These are phyloP conservation scores for Daldinia loculata DNA, from an alignment of 495 filamentous ascomycete species.

Conservation along the genomic window DNA sequence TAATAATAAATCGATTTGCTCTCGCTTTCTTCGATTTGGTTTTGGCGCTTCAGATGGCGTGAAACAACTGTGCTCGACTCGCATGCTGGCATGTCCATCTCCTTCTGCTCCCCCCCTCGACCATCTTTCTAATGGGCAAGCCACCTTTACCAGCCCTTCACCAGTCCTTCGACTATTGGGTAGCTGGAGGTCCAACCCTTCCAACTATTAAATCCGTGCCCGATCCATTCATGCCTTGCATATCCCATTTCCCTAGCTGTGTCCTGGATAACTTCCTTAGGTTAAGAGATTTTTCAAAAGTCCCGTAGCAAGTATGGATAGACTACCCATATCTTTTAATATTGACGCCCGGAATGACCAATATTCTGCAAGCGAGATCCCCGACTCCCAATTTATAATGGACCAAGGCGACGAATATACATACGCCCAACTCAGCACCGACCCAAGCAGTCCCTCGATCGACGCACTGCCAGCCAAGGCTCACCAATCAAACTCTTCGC, in stretches of 20 bases:
- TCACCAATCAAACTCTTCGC: slow-evolving; percentile 1
- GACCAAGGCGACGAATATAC: slow-evolving; percentile 16
- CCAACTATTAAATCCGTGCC: neutral
- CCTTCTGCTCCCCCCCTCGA: neutral
- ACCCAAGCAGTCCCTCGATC: slow-evolving; percentile 15
- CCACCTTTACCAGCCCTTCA: neutral
- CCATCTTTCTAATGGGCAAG: neutral
- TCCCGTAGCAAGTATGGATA: slow-evolving; percentile 35
- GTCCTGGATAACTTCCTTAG: neutral
- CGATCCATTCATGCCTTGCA: slow-evolving; percentile 20
- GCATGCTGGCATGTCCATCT: neutral
- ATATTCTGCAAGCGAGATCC: slow-evolving; percentile 21
- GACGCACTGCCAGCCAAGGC: slow-evolving; percentile 10
- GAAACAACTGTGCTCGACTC: slow-evolving; percentile 1
- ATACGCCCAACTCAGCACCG: slow-evolving; percentile 3
- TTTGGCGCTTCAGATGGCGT: slow-evolving; percentile 17
- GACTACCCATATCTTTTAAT: slow-evolving; percentile 21
- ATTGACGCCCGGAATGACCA: slow-evolving; percentile 28
- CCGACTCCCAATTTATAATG: slow-evolving; percentile 18
- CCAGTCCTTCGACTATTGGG: neutral
- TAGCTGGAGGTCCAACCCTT: neutral
- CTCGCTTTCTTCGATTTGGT: slow-evolving; percentile 1
- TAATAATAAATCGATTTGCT: slow-evolving; percentile 1
- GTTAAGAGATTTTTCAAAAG: neutral
- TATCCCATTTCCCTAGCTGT: neutral